phyloP scores from a whole-genome alignment of 2,329 filamentous ascomycete species.

The Fusarium scirpi region DNA sequence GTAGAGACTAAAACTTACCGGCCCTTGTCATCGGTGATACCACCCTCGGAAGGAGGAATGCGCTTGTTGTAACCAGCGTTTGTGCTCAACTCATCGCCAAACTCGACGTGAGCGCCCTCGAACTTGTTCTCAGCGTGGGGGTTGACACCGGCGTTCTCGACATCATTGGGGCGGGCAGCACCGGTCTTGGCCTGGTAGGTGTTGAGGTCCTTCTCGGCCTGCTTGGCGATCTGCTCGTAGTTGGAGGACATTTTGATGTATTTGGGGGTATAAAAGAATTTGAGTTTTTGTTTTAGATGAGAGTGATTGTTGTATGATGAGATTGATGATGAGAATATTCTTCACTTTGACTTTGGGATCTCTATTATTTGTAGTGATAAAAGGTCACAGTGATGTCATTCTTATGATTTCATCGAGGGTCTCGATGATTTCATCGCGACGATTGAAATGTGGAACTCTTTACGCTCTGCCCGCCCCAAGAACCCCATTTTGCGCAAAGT shows the following conservation, averaged over 20 bases:
- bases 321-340: background rate
- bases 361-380: conserved; percentile 28
- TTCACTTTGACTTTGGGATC: background rate
- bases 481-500: conserved; percentile 1
- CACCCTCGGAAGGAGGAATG: conserved; percentile 60
- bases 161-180: conserved; percentile 52
- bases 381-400: conserved; percentile 39
- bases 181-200: conserved; percentile 62
- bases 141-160: conserved; percentile 59
- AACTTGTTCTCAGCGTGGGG: conserved; percentile 58
- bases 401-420: conserved; percentile 43
- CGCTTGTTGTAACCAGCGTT: conserved; percentile 60
- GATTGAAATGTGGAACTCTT: conserved; percentile 36
- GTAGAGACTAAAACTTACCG: conserved; percentile 56
- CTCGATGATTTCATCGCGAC: conserved; percentile 45
- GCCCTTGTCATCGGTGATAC: conserved; percentile 58
- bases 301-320: background rate
- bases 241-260: conserved; percentile 46
- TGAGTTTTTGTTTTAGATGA: background rate
- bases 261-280: background rate
- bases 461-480: background rate
- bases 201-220: conserved; percentile 63
- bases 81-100: conserved; percentile 59
- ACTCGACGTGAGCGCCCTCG: conserved; percentile 48
- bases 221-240: conserved; percentile 57